phyloP scores from a whole-genome alignment of 306 rosid genomes.

The Arachis stenosperma region DNA sequence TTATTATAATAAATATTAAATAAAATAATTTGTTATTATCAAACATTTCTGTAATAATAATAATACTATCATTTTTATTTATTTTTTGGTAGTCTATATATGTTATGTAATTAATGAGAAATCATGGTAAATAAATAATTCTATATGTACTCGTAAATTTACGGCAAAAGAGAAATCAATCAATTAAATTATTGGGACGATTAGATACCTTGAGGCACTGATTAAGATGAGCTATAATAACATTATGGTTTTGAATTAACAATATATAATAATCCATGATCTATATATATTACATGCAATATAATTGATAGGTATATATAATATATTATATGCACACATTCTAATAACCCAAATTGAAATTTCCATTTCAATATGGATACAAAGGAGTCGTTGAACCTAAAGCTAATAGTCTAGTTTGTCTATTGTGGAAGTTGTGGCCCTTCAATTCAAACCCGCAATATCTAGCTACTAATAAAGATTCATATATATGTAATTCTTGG shows the following conservation, averaged over 20 bases:
- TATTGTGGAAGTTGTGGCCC: no score
- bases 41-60: no score
- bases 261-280: not conserved
- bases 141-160: not conserved
- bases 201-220: not conserved
- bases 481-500: not conserved
- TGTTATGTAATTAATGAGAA: not conserved
- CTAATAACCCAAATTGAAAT: no score
- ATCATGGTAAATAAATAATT: not conserved
- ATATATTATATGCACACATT: no score
- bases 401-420: not conserved
- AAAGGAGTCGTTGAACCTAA: not conserved
- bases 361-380: not conserved
- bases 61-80: no score
- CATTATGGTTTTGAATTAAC: not conserved
- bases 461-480: not conserved
- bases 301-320: no score
- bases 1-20: no score
- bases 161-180: not conserved
- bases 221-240: slow-evolving; percentile 7
- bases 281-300: not conserved
- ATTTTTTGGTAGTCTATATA: not conserved
- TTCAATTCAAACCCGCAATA: not conserved
- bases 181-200: not conserved
- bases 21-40: no score